Conservation (phyloP, 768 basidiomycete species). For the Panellus pusillus region DNA sequence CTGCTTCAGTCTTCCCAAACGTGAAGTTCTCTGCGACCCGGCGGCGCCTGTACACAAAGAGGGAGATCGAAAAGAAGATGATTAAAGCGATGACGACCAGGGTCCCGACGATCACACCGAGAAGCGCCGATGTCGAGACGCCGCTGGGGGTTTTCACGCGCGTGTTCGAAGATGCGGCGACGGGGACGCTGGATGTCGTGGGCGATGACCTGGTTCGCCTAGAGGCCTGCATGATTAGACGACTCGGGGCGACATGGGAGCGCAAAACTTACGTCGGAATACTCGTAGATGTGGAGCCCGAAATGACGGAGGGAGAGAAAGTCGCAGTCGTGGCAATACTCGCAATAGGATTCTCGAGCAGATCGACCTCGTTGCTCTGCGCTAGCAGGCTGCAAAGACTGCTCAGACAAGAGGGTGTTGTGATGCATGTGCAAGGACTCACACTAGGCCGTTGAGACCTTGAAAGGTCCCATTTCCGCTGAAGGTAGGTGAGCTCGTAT, state of each 20-base stretch:
- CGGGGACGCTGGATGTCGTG: neutral
- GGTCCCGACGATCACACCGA: constrained; percentile 16
- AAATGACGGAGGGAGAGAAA: neutral
- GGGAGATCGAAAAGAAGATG: constrained; percentile 6
- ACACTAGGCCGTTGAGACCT: constrained; percentile 11
- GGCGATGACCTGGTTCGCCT: neutral
- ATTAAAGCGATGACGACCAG: constrained; percentile 12
- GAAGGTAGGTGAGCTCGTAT: neutral
- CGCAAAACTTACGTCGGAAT: too few species aligned
- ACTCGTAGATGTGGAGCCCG: too few species aligned
- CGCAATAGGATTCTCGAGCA: neutral
- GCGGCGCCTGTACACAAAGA: constrained; percentile 15
- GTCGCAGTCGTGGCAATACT: neutral
- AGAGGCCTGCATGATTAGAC: neutral
- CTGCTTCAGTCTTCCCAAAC: neutral
- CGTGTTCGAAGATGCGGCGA: neutral
- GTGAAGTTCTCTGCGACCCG: neutral
- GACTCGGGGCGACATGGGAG: too few species aligned
- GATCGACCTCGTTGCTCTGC: constrained; percentile 13
- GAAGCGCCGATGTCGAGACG: neutral
- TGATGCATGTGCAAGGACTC: neutral
- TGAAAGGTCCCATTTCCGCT: constrained; percentile 15
- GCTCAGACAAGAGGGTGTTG: neutral
- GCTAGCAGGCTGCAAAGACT: constrained; percentile 5
- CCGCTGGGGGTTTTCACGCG: neutral